Base-by-base conservation (phyloP, 768 basidiomycete species). In the Suillus weaverae region DNA sequence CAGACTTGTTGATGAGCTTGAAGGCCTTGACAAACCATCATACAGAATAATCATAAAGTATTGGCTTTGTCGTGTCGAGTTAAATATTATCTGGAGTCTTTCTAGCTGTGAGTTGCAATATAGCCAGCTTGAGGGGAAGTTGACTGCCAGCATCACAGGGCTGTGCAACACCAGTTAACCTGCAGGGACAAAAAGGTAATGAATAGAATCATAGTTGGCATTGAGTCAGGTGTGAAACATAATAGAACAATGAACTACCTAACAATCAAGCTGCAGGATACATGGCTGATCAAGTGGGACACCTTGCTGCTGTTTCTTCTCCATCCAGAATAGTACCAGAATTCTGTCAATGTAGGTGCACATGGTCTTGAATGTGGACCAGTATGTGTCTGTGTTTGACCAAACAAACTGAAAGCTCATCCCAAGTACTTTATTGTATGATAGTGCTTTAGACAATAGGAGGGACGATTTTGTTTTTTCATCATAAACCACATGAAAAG, bases 11-110 rank as follows among this genome's bases (percentile, higher is more conserved):
- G 10, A 81, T 59, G 0, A 67, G 67, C 6, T 69, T 51, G 61
- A 70, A 77, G 10, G 74, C 77, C 56, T 74, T 72, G 66, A 75
- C 74, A n/a, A 81, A 43, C 78, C 78, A 81, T 3, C 64, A 16
- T 0, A 73, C 67, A 30, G 69, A 70, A 11, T 68, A 62, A 63
- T 79, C 46, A 13, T 72, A 69, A 10, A 80, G 51, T 2, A 57
- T 59, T 13, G 65, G 68, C 13, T 76, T 16, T 3, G 48, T 41
- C 11, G 64, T 68, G 22, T 78, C 75, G 53, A 77, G 60, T 10
- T 20, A 38, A 35, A 74, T 46, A 3, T 65, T 41, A 1, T 48
- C 35, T 13, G 43, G 43, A 3, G 62, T 48, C 1, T 50, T 39
- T 10, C 72, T 71, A 8, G 60, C 46, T 18, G 16, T 5, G 1